Evolutionary conservation across 140 eudicot species (phyloP), one percentile per base, ranked within the genome.

Genomic region (Oenanthe javanica): DNA sequence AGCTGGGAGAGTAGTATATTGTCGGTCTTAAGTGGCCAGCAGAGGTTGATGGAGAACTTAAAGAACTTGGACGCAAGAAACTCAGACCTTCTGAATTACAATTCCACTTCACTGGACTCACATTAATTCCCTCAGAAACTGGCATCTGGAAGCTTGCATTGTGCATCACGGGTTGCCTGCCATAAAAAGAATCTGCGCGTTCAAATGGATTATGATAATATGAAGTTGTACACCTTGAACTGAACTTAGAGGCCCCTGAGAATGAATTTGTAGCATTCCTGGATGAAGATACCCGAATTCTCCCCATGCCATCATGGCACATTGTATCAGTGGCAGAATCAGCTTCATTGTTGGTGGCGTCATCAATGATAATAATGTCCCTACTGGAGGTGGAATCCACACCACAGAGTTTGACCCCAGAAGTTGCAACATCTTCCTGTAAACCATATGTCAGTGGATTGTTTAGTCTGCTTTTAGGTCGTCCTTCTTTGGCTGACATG

Each of bases 281-380:
- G 21, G 47, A 77, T 59, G 84, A 47, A 14, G 83, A n/a, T 50
- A 67, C 80, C 40, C 38, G 69, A 71, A 70, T 77, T 78, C 77
- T 45, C 61, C 69, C 79, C 75, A 52, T 14, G 50, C 55, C 57
- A 9, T 81, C 84, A 3, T 66, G 76, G 55, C 59, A 67, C 81
- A 52, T 81, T 4, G 75, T 72, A 81, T 12, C 64, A 67, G 50
- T 21, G 9, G 71, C 45, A 54, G 19, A 54, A 66, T 80, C 72
- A 45, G 77, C 82, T 83, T 86, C 88, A 40, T 43, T 81, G 78
- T 81, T 87, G 55, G 88, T 87, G 15, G 82, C 75, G 72, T 90
- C 93, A 72, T 87, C 87, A 72, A 89, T 82, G 13, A 86, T 55
- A 23, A 87, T 89, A 12, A 89, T 80, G 81, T 91, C 90, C 80